phyloP scores from a whole-genome alignment of 441 rosid species.

The Mallotus japonicus region DNA sequence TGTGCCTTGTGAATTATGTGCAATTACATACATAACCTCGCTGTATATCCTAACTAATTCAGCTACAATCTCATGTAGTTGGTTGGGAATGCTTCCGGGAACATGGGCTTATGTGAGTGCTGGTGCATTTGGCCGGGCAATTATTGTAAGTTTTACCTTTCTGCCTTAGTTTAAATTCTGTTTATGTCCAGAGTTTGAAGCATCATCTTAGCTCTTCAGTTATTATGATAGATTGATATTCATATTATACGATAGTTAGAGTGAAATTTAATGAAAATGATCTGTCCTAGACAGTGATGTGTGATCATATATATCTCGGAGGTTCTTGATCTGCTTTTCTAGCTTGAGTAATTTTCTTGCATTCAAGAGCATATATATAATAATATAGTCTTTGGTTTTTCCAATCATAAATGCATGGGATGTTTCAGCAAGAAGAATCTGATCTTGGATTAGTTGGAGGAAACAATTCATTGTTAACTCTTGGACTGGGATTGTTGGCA shows the following conservation, averaged over 20 bases:
- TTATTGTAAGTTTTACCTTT: constrained; percentile 61
- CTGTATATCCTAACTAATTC: neutral
- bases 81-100: constrained; percentile 99
- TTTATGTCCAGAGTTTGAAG: neutral
- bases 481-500: constrained; percentile 75
- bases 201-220: neutral
- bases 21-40: too few relatives aligned
- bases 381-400: neutral
- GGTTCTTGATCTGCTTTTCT: neutral
- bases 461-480: constrained; percentile 69
- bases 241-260: too few relatives aligned
- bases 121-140: constrained; percentile 94
- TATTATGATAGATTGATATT: too few relatives aligned
- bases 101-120: constrained; percentile 99
- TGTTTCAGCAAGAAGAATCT: constrained; percentile 88
- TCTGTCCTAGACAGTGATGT: neutral
- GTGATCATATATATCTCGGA: neutral
- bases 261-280: too few relatives aligned
- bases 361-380: neutral
- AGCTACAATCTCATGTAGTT: constrained; percentile 48
- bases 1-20: neutral
- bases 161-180: constrained; percentile 3
- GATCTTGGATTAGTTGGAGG: constrained; percentile 71
- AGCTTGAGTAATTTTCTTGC: neutral
- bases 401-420: neutral